Conservation (phyloP, 441 rosid species). For the Erodium texanum region DNA sequence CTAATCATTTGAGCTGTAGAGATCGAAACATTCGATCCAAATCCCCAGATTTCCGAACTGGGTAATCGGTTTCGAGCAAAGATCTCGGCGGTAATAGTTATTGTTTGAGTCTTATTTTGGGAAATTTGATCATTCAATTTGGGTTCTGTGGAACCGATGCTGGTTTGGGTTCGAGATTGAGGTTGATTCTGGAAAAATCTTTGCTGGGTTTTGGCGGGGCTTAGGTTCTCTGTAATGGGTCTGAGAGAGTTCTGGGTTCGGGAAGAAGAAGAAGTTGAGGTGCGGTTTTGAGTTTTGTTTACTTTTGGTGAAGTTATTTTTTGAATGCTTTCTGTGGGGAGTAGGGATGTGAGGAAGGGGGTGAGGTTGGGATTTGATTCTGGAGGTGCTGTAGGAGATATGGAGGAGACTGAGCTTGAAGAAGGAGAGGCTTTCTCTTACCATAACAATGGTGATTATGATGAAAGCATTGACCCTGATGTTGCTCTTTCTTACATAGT, state of each 20-base stretch:
- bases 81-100: background rate
- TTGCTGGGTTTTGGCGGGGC: constrained; percentile 5
- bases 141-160: too few relatives aligned
- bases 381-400: constrained; percentile 17
- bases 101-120: background rate
- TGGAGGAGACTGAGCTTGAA: too few relatives aligned
- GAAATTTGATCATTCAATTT: background rate
- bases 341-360: background rate
- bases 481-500: constrained; percentile 73
- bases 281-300: background rate
- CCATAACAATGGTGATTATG: constrained; percentile 38
- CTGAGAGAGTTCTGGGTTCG: background rate
- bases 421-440: constrained; percentile 88
- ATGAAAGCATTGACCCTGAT: constrained; percentile 56
- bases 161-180: background rate
- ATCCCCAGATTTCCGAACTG: background rate
- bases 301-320: background rate
- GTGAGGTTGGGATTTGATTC: constrained; percentile 23
- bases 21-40: constrained; percentile 3
- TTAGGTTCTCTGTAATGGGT: constrained; percentile 1
- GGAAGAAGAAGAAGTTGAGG: constrained; percentile 1
- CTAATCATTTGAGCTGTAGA: background rate
- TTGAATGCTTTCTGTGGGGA: constrained; percentile 4
- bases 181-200: too few relatives aligned
- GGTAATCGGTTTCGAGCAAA: background rate